phyloP scores from a whole-genome alignment of 2,329 filamentous ascomycete genomes.

The Reticulascus tulasneorum region DNA sequence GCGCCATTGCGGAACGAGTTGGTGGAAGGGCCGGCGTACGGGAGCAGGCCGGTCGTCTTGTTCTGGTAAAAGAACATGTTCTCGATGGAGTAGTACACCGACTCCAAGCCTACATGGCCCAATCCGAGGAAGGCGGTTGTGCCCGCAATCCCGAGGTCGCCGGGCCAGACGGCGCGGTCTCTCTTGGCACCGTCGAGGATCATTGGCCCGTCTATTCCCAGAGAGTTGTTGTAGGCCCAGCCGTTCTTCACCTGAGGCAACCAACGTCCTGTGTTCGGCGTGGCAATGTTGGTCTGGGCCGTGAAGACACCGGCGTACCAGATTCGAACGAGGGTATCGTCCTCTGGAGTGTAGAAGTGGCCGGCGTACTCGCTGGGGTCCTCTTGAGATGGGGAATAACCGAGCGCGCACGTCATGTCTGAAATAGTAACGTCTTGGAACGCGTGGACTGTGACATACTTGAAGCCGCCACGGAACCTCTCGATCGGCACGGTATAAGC shows the following conservation, averaged over 20 bases:
- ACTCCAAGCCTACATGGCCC: slow-evolving; percentile 40
- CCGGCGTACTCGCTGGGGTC: slow-evolving; percentile 38
- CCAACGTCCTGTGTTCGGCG: slow-evolving; percentile 24
- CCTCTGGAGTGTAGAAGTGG: slow-evolving; percentile 37
- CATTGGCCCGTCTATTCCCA: slow-evolving; percentile 26
- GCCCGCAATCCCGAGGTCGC: slow-evolving; percentile 52
- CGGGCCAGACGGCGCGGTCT: slow-evolving; percentile 53
- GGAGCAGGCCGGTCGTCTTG: slow-evolving; percentile 15
- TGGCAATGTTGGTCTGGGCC: slow-evolving; percentile 25
- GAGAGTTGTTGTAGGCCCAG: slow-evolving; percentile 28
- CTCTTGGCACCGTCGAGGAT: slow-evolving; percentile 51
- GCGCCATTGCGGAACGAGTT: slow-evolving; percentile 14
- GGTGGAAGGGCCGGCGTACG: slow-evolving; percentile 19
- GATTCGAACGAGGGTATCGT: slow-evolving; percentile 42
- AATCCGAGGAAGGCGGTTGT: slow-evolving; percentile 46
- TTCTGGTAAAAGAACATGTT: slow-evolving; percentile 35
- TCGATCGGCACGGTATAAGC: slow-evolving; percentile 20
- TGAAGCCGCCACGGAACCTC: slow-evolving; percentile 37
- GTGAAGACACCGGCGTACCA: slow-evolving; percentile 41
- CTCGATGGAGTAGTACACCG: slow-evolving; percentile 42
- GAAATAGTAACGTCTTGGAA: slow-evolving; percentile 19
- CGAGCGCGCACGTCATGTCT: slow-evolving; percentile 22
- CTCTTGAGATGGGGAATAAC: slow-evolving; percentile 28
- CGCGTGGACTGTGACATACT: slow-evolving; percentile 34
- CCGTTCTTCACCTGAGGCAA: slow-evolving; percentile 35